Evolutionary conservation across 2,329 filamentous ascomycete species (phyloP).

Genomic region (Teratosphaeria pseudoeucalypti): DNA sequence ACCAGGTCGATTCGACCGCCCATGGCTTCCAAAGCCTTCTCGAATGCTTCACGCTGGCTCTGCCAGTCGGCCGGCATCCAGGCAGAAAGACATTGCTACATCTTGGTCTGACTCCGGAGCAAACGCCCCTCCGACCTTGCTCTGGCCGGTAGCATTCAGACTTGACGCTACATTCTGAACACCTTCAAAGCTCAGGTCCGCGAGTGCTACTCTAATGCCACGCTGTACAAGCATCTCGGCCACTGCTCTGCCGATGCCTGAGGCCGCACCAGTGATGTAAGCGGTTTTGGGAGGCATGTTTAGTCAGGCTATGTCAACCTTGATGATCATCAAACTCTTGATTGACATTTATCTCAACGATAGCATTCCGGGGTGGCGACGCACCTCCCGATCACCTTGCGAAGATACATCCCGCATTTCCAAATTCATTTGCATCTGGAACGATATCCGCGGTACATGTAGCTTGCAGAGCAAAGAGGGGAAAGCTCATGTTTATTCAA

Average conservation of each 20-base stretch:
- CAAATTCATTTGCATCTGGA: not conserved
- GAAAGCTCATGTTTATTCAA: not conserved
- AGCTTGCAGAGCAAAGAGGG: not conserved
- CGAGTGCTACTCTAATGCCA: conserved; percentile 42
- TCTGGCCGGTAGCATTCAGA: conserved; percentile 7
- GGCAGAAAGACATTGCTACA: conserved; percentile 10
- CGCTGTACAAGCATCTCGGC: conserved; percentile 20
- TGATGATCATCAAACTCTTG: no score
- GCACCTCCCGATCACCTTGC: not conserved
- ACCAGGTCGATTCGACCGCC: conserved; percentile 30
- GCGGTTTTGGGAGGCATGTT: conserved; percentile 2
- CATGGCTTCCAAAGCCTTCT: conserved; percentile 23
- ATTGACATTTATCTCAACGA: no score
- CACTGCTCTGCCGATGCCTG: conserved; percentile 28
- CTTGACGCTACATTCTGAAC: conserved; percentile 17
- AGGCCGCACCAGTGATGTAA: conserved; percentile 18
- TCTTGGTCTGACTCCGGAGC: not conserved
- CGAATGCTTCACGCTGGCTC: conserved; percentile 29
- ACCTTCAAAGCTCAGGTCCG: conserved; percentile 27
- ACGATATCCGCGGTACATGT: not conserved
- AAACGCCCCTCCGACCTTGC: not conserved
- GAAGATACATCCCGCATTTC: not conserved
- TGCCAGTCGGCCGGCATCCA: conserved; percentile 28
- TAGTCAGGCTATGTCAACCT: no score
- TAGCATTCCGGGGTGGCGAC: no score